Conservation (phyloP, 306 rosid genomes). For the Neltuma alba region DNA sequence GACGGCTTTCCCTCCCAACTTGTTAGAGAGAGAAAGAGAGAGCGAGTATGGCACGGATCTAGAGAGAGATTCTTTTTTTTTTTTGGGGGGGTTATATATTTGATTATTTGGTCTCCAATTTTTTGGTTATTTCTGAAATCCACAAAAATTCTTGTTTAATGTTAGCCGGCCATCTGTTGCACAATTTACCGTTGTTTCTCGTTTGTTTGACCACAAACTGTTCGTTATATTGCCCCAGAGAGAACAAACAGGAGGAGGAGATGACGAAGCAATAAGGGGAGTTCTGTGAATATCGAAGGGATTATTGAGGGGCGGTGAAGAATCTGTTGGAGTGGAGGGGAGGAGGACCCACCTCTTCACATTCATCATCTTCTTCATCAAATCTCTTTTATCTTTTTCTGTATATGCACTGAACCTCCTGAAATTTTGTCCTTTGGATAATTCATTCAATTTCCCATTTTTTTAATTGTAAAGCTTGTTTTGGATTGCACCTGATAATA, state of each 20-base stretch:
- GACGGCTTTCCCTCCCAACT: conserved; percentile 53
- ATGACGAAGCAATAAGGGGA: background rate
- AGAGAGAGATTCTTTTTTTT: background rate
- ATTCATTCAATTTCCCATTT: conserved; percentile 15
- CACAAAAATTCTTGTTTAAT: conserved; percentile 45
- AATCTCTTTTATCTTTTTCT: conserved; percentile 40
- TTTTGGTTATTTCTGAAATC: conserved; percentile 35
- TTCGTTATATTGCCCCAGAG: conserved; percentile 44
- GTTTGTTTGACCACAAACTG: conserved; percentile 41
- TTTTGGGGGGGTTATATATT: too few species aligned
- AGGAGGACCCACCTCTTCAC: conserved; percentile 48
- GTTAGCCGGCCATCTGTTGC: conserved; percentile 46
- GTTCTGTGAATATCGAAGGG: conserved; percentile 44
- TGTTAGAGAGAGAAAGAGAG: conserved; percentile 11
- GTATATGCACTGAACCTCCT: conserved; percentile 16
- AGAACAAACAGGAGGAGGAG: background rate
- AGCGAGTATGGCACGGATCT: background rate
- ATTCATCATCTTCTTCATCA: conserved; percentile 54
- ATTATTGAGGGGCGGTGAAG: conserved; percentile 57
- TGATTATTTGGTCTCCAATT: background rate
- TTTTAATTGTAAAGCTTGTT: conserved; percentile 30
- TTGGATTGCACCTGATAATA: conserved; percentile 43
- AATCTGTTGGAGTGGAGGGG: conserved; percentile 48
- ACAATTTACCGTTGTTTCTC: conserved; percentile 26
- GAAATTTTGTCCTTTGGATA: conserved; percentile 38